Conservation (phyloP, 2,329 filamentous ascomycete species). For the Colletotrichum cereale region DNA sequence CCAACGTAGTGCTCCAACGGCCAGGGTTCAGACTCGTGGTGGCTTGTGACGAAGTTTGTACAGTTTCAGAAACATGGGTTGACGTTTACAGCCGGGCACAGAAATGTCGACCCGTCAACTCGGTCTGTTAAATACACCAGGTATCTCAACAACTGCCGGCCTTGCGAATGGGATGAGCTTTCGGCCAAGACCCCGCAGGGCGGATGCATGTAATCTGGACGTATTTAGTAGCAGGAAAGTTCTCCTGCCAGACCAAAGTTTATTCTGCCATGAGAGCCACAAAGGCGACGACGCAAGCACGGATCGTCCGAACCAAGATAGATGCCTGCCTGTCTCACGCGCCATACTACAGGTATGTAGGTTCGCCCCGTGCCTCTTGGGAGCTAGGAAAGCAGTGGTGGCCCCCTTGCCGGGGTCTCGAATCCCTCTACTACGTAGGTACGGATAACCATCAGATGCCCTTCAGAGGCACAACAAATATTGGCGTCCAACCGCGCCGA, state of each 20-base stretch:
- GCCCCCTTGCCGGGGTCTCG: constrained; percentile 2
- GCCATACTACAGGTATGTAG: neutral
- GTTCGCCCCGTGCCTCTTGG: neutral
- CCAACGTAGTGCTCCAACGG: neutral
- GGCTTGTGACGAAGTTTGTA: neutral
- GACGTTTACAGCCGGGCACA: neutral
- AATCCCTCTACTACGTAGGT: constrained; percentile 1
- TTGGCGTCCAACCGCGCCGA: neutral
- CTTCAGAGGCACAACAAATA: neutral
- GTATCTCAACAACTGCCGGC: neutral
- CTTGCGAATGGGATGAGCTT: neutral
- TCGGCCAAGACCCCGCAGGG: neutral
- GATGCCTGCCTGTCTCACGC: neutral
- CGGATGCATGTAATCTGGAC: neutral
- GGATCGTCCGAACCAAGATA: neutral
- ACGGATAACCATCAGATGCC: constrained; percentile 12
- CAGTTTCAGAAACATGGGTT: neutral
- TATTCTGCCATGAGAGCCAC: neutral
- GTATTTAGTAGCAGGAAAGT: neutral
- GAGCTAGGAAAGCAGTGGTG: neutral
- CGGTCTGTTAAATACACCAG: neutral
- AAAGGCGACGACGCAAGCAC: neutral
- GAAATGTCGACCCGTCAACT: neutral
- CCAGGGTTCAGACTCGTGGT: neutral
- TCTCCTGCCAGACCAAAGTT: neutral